Evolutionary conservation across 2,329 filamentous ascomycete genomes (phyloP), one percentile per base, ranked within the genome.

Genomic region (Ophiocordyceps camponoti-floridani): DNA sequence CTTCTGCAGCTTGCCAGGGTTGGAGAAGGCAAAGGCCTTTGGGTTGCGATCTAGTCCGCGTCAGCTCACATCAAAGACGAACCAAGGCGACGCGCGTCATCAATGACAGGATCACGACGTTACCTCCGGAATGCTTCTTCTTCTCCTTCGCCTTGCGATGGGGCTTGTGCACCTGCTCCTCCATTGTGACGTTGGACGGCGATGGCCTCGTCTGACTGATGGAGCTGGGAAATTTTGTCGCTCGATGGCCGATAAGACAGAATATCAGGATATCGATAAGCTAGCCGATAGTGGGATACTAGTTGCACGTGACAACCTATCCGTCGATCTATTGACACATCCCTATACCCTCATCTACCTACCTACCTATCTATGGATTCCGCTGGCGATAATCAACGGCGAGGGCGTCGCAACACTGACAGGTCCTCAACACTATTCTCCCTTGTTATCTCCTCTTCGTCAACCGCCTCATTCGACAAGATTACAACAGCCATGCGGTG

Each of bases 61-160:
- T 58, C 47, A 59, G 56, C 44, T n/a, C 9, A 33, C 9, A 33
- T 12, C 11, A 1, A 23, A 42, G 23, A 23, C 23, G 23, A 5
- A 3, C 23, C 2, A 8, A 10, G 16, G 8, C n/a, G 35, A 16
- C 35, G 35, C n/a, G 8, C 16, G 8, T 11, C n/a, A 18, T 11
- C n/a, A 18, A 19, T 19, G 10, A 8, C 9, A 16, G 35, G 7
- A 11, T 38, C 35, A 16, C 13, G 5, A 58, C 62, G 23, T 47
- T 56, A 75, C 75, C 77, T 59, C 77, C 79, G 40, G 78, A 62
- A 42, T 67, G 65, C 51, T 58, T 76, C 70, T 93, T 93, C 71
- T 93, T 94, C 65, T 91, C 84, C 65, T 94, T 95, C 28, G 79
- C 68, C 57, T 84, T 79, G 56, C 88, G 75, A 70, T 96, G 89